These are phyloP conservation scores for Sechiopsis laciniata DNA, from an alignment of 306 rosid species.

Conservation along the genomic window DNA sequence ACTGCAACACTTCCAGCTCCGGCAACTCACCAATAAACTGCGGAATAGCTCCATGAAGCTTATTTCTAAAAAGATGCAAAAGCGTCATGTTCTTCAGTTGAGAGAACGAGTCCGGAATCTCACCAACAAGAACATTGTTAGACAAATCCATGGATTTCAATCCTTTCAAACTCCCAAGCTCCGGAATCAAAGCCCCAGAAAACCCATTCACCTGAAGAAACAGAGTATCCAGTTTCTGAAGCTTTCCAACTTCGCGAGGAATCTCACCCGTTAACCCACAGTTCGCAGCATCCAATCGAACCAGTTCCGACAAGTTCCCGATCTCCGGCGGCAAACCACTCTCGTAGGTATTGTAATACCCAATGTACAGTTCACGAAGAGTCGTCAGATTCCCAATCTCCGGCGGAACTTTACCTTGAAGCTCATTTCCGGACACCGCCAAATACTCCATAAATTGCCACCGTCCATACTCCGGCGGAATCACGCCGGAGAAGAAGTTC, in stretches of 20 bases:
- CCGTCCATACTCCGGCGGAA: slow-evolving; percentile 67
- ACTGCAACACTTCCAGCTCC: slow-evolving; percentile 65
- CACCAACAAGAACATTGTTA: slow-evolving; percentile 62
- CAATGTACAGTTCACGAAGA: slow-evolving; percentile 73
- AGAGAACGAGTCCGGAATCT: slow-evolving; percentile 60
- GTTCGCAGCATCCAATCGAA: slow-evolving; percentile 76
- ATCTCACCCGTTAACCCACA: slow-evolving; percentile 74
- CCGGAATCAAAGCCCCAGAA: slow-evolving; percentile 58
- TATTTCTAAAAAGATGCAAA: slow-evolving; percentile 69
- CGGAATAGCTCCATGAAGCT: slow-evolving; percentile 88
- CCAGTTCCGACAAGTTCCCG: slow-evolving; percentile 61
- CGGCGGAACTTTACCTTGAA: slow-evolving; percentile 57
- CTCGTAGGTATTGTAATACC: slow-evolving; percentile 57
- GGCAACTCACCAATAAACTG: slow-evolving; percentile 72
- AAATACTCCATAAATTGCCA: slow-evolving; percentile 57
- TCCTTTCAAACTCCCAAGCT: slow-evolving; percentile 61
- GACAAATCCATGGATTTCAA: slow-evolving; percentile 90
- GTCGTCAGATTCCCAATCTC: slow-evolving; percentile 66
- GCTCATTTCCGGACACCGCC: slow-evolving; percentile 83
- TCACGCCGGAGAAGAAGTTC: slow-evolving; percentile 68
- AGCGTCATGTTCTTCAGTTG: slow-evolving; percentile 68
- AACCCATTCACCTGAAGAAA: slow-evolving; percentile 89
- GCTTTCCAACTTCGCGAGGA: slow-evolving; percentile 61
- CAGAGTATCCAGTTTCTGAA: slow-evolving; percentile 72
- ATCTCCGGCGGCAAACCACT: slow-evolving; percentile 76